phyloP scores from a whole-genome alignment of 495 filamentous ascomycete species.

The Daldinia decipiens region DNA sequence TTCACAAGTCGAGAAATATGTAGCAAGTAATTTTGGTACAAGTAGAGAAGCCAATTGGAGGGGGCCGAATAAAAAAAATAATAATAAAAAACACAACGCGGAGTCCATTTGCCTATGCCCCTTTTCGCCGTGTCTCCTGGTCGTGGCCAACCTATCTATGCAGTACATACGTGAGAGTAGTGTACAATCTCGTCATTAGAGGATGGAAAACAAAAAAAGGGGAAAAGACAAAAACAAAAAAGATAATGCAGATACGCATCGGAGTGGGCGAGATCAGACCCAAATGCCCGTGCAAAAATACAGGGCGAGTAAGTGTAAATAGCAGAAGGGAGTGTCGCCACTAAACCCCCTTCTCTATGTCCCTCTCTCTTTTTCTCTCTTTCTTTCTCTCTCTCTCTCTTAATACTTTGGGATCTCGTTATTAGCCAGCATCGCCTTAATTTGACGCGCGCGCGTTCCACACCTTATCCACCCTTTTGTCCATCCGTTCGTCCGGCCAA shows the following conservation, averaged over 20 bases:
- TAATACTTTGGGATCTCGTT: slow-evolving; percentile 22
- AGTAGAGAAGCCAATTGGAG: neutral
- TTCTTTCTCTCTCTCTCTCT: neutral
- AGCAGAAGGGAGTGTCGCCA: neutral
- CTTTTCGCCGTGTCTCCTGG: slow-evolving; percentile 19
- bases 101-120: slow-evolving; percentile 18
- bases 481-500: slow-evolving; percentile 42
- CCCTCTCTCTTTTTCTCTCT: neutral
- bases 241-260: slow-evolving; percentile 20
- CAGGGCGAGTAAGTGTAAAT: neutral
- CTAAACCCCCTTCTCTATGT: neutral
- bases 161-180: slow-evolving; percentile 15
- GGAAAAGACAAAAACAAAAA: neutral
- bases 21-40: neutral
- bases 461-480: slow-evolving; percentile 26
- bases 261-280: slow-evolving; percentile 17
- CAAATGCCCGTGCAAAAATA: slow-evolving; percentile 21
- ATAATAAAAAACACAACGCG: slow-evolving; percentile 11
- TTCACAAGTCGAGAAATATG: neutral
- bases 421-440: slow-evolving; percentile 32
- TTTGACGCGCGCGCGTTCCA: slow-evolving; percentile 4
- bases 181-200: slow-evolving; percentile 26
- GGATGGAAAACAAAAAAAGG: neutral
- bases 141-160: slow-evolving; percentile 3
- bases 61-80: no score